A percentile compares a stretch with the other conserved stretches of the same genome.
phyloP scores from a whole-genome alignment of 2,329 filamentous ascomycete genomes.

The Metarhizium humberi region DNA sequence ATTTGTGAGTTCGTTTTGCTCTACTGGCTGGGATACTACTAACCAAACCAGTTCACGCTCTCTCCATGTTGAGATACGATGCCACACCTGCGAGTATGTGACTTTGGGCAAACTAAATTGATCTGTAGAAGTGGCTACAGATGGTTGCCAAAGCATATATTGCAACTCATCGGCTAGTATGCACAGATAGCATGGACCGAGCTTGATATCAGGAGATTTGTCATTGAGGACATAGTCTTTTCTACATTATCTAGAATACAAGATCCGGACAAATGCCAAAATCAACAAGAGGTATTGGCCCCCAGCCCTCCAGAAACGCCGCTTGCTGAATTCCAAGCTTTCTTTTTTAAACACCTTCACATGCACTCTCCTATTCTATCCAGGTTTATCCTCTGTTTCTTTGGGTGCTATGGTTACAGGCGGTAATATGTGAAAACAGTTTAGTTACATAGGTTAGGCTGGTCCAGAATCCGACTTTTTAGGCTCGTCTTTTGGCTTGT shows the following conservation, averaged over 20 bases:
- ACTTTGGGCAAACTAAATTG: not conserved
- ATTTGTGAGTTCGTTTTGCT: not conserved
- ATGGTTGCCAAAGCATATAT: not conserved
- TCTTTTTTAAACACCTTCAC: constrained; percentile 26
- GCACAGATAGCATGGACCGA: not conserved
- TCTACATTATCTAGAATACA: constrained; percentile 23
- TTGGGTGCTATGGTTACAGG: constrained; percentile 13
- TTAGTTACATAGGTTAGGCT: constrained; percentile 10
- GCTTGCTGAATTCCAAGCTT: constrained; percentile 11
- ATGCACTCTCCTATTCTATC: constrained; percentile 20
- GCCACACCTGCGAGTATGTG: not conserved
- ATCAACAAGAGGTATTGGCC: not conserved
- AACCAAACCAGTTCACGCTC: constrained; percentile 13
- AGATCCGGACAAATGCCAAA: not conserved
- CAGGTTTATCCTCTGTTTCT: not conserved
- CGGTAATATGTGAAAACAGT: constrained; percentile 1
- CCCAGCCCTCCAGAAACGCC: constrained; percentile 12
- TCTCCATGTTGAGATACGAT: not conserved
- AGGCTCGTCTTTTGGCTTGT: constrained; percentile 18
- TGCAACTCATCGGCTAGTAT: not conserved
- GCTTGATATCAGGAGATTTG: constrained; percentile 25
- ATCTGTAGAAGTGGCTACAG: not conserved
- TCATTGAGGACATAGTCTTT: constrained; percentile 19
- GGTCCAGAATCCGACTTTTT: constrained; percentile 27
- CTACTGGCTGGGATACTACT: constrained; percentile 9